Evolutionary conservation across 495 filamentous ascomycete genomes (phyloP), one percentile per base, ranked within the genome.

Genomic region (Bombardia bombarda): DNA sequence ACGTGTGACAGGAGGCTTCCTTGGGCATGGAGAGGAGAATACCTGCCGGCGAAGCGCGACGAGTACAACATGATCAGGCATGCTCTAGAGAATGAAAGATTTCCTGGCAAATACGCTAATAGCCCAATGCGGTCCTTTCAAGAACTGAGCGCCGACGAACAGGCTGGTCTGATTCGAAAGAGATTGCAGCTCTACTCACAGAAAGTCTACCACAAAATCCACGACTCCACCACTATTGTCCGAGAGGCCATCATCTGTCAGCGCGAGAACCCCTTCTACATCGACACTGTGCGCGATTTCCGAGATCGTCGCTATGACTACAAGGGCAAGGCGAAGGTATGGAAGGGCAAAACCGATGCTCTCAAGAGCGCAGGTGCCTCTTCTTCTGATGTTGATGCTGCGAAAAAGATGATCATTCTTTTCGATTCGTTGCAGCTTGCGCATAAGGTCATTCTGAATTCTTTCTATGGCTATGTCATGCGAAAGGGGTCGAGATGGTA

Each of bases 401-500:
- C 87, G 7, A 97, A 96, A 67, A 99, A 99, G 67, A 97, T 99
- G 92, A 89, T 95, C 40, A 67, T 97, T 33, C 70, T 99, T 3
- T 99, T 87, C 57, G 92, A 99, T 58, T 99, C 92, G 0, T 64
- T 99, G 39, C 92, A 99, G 60, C 71, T 99, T 57, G 92, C 92
- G 0, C 92, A 98, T 67, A 99, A 99, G 57, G 90, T 96, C 68
- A 99, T 99, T 70, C 63, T 99, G 40, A 99, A 99, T 72, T 92
- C 85, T 55, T 99, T 99, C 70, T 99, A 99, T 53, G 92, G 92
- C 40, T 99, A 99, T 59, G 92, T 97, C 49, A 99, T 99, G 92
- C 74, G 92, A 64, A 99, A 99, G 61, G 92, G 92, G 4, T 96
- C 90, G 31, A 76, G 92, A 38, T 99, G 92, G 92, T 99, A 97